Conservation (phyloP, 176 grass and related monocot genomes). For the Carex scoparia region DNA sequence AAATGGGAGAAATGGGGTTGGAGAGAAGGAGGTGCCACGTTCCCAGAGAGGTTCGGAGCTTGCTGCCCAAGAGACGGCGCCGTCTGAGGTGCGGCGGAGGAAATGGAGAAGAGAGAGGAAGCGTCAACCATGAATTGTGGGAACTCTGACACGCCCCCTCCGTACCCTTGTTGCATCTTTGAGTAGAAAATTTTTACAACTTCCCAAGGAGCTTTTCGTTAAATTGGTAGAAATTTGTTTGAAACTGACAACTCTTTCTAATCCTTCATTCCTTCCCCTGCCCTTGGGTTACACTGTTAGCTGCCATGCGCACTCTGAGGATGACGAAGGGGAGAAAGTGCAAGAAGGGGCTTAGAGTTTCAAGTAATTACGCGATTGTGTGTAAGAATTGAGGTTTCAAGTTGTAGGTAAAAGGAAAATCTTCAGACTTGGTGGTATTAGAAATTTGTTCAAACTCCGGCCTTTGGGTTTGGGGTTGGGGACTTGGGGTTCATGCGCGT, state of each 20-base stretch:
- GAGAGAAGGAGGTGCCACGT: conserved; percentile 29
- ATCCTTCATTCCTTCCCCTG: not conserved
- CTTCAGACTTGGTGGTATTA: conserved; percentile 1
- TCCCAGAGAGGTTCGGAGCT: conserved; percentile 37
- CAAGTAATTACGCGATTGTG: not conserved
- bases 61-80: not conserved
- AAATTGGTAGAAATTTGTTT: not conserved
- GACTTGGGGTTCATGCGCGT: not conserved
- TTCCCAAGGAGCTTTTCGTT: not conserved
- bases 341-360: conserved; percentile 32
- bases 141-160: conserved; percentile 65
- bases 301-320: not conserved
- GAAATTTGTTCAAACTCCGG: conserved; percentile 30
- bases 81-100: conserved; percentile 14
- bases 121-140: conserved; percentile 83
- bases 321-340: not conserved
- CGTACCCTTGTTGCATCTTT: conserved; percentile 75
- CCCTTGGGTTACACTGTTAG: not conserved
- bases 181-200: not conserved
- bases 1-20: conserved; percentile 50
- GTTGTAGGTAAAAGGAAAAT: conserved; percentile 42
- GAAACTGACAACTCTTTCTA: not conserved
- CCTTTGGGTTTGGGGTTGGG: not conserved
- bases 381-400: not conserved
- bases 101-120: conserved; percentile 44